Conservation (phyloP, 2,329 filamentous ascomycete genomes). For the Ophiostoma australiae region DNA sequence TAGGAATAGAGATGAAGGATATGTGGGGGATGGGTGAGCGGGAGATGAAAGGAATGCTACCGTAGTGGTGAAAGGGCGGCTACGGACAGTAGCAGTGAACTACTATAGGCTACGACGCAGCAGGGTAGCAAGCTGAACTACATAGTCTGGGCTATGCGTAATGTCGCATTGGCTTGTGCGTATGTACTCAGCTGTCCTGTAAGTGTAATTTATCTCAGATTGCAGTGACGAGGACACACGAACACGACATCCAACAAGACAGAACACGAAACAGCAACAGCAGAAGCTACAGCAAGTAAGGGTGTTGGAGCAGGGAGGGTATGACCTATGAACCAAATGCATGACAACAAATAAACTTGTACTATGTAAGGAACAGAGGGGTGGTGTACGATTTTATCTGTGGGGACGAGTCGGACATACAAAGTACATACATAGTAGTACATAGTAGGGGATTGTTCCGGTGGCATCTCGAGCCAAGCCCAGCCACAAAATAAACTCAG, state of each 20-base stretch:
- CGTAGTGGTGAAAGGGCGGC: neutral
- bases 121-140: neutral
- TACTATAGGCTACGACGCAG: neutral
- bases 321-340: too few species aligned
- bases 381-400: too few species aligned
- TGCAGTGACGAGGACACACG: neutral
- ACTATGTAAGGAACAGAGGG: too few species aligned
- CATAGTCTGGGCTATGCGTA: neutral
- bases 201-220: neutral
- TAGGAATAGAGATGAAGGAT: neutral
- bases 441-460: too few species aligned
- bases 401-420: too few species aligned
- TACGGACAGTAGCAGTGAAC: neutral
- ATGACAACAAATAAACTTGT: too few species aligned
- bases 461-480: too few species aligned
- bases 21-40: neutral
- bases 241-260: neutral
- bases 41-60: neutral
- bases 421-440: too few species aligned
- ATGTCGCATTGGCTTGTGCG: neutral
- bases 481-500: too few species aligned
- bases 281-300: too few species aligned
- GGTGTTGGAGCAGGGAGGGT: too few species aligned
- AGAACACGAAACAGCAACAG: neutral
- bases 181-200: conserved; percentile 4